phyloP scores from a whole-genome alignment of 2,329 filamentous ascomycete species.

The Periconia digitata region DNA sequence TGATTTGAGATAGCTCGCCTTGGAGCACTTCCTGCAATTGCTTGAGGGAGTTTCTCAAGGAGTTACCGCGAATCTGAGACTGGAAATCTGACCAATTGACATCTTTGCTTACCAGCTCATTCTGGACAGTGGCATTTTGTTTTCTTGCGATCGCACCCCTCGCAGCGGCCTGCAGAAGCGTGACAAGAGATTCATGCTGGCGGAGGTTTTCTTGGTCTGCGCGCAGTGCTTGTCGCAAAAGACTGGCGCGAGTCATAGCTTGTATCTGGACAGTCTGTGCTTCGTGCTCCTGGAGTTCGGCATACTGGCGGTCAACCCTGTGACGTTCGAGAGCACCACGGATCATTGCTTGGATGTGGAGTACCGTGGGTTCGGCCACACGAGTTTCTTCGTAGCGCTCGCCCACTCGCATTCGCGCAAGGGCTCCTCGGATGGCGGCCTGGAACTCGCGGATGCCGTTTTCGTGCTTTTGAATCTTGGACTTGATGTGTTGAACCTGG shows the following conservation, averaged over 20 bases:
- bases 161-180: constrained; percentile 65
- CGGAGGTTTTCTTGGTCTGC: constrained; percentile 39
- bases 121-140: constrained; percentile 42
- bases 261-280: constrained; percentile 43
- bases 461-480: constrained; percentile 48
- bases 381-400: constrained; percentile 63
- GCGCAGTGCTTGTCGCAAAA: constrained; percentile 42
- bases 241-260: constrained; percentile 45
- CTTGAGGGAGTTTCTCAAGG: constrained; percentile 30
- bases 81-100: constrained; percentile 49
- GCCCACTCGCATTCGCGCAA: constrained; percentile 45
- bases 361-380: constrained; percentile 63
- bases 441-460: constrained; percentile 55
- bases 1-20: constrained; percentile 30
- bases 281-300: constrained; percentile 51
- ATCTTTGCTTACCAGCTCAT: constrained; percentile 46
- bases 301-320: constrained; percentile 48
- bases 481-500: constrained; percentile 51
- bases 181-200: constrained; percentile 45
- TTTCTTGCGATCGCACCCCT: constrained; percentile 53
- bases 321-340: constrained; percentile 68
- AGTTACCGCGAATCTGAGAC: constrained; percentile 47
- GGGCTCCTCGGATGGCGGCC: constrained; percentile 56
- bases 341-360: constrained; percentile 56
- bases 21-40: constrained; percentile 35